Conservation (phyloP, 495 filamentous ascomycete species). For the Aspergillus kassunensis region DNA sequence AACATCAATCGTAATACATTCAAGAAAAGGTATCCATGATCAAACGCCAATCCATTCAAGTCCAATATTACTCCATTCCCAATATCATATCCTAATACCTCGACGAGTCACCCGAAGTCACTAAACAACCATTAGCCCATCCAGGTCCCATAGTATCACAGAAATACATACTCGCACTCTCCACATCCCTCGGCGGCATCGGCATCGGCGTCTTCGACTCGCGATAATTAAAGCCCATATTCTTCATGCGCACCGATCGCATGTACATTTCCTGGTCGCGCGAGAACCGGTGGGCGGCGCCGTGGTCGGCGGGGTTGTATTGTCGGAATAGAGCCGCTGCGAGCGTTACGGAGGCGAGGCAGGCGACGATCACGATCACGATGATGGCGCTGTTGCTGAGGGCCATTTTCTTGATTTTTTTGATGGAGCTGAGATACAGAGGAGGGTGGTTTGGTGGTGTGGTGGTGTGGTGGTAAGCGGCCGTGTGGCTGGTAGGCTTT, state of each 20-base stretch:
- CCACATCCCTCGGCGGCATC: constrained; percentile 21
- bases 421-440: no score
- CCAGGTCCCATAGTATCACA: not conserved
- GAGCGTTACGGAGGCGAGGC: constrained; percentile 32
- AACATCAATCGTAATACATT: not conserved
- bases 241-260: constrained; percentile 34
- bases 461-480: not conserved
- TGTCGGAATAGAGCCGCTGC: constrained; percentile 33
- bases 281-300: constrained; percentile 15
- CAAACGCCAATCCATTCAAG: not conserved
- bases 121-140: not conserved
- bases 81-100: constrained; percentile 5
- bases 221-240: constrained; percentile 24
- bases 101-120: constrained; percentile 5
- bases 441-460: not conserved
- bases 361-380: constrained; percentile 41
- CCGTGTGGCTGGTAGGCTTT: not conserved
- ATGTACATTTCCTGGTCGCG: constrained; percentile 39
- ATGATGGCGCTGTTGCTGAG: constrained; percentile 35
- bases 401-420: constrained; percentile 18
- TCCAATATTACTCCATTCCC: not conserved
- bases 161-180: constrained; percentile 30
- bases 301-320: constrained; percentile 23
- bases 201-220: constrained; percentile 18
- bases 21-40: not conserved